Base-by-base conservation (phyloP, 805 yeast genomes). In the Phaffomyces thermotolerans region DNA sequence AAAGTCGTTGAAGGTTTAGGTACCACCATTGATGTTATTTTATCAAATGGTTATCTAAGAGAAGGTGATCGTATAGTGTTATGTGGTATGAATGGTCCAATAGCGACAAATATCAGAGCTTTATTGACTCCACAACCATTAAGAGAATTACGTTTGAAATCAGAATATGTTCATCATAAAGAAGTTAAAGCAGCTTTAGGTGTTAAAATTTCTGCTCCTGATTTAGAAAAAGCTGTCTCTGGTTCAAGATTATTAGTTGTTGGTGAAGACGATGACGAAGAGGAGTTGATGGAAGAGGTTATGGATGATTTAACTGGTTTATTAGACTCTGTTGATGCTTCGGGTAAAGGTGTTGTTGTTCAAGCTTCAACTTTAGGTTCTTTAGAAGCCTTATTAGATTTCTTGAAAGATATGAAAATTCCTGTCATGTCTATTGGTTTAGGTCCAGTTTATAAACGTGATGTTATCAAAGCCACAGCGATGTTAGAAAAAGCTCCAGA, bases 321-420 rank as follows among this genome's bases (percentile, higher is more conserved):
- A 55, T 75, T 93, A 56, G 97, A 90, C 64, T 84, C 95, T 49
- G 96, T 93, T 50, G 99, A 95, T 67, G 80, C 85, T 52, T 76
- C 90, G 38, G 99, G 99, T 59, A 80, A 79, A 63, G 99, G 99
- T 78, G 99, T 93, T 44, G 87, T 89, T 56, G 99, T 93, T 38
- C 99, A 93, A 71, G 97, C 99, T 1, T 89, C 97, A 6, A 93
- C 99, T 18, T 77, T 93, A 60, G 99, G 99, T 75, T 90, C 99
- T 36, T 73, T 93, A 58, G 99, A 93, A 71, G 99, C 99, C 4
- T 72, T 93, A 54, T 76, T 93, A 51, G 98, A 91, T 67, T 93
- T 93, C 87, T 77, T 93, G 65, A 91, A 91, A 69, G 95, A 87
- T 59, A 87, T 90, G 97, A 93, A 93, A 76, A 93, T 93, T 66